Conservation (phyloP, 139 green algal genomes). For the Microglena sp. region DNA sequence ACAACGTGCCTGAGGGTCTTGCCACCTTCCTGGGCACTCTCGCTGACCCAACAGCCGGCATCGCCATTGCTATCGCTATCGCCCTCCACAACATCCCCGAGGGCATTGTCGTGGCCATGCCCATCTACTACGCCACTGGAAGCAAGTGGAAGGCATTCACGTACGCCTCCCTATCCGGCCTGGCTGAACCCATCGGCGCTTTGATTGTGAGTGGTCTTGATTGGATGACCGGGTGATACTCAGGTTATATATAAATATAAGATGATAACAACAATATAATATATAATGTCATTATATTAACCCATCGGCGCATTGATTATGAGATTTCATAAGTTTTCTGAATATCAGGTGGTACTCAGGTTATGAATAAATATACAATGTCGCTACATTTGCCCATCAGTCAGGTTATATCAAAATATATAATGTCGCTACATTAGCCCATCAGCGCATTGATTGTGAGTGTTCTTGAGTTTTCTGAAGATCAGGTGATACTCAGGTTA, state of each 20-base stretch:
- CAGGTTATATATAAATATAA: neutral
- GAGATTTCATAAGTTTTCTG: neutral
- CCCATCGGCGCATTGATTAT: neutral
- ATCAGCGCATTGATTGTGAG: too few species aligned
- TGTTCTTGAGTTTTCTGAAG: too few species aligned
- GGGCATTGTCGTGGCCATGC: conserved; percentile 75
- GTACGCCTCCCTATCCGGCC: conserved; percentile 52
- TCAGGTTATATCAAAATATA: too few species aligned
- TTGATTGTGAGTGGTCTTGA: conserved; percentile 31
- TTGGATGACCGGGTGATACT: neutral
- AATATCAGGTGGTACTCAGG: neutral
- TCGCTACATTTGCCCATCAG: too few species aligned
- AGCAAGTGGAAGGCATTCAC: conserved; percentile 57
- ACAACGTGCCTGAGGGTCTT: conserved; percentile 66
- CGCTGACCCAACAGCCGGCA: conserved; percentile 35
- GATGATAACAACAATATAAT: too few species aligned
- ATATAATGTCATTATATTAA: neutral
- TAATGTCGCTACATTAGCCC: too few species aligned
- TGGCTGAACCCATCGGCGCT: conserved; percentile 65
- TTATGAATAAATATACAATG: neutral
- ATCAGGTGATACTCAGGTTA: too few species aligned
- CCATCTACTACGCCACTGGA: conserved; percentile 73
- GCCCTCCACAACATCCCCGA: conserved; percentile 67
- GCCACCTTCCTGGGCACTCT: conserved; percentile 52
- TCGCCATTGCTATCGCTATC: conserved; percentile 55